Evolutionary conservation across 1,284 basidiomycete species (phyloP).

Genomic region (Ceratobasidium sp.): DNA sequence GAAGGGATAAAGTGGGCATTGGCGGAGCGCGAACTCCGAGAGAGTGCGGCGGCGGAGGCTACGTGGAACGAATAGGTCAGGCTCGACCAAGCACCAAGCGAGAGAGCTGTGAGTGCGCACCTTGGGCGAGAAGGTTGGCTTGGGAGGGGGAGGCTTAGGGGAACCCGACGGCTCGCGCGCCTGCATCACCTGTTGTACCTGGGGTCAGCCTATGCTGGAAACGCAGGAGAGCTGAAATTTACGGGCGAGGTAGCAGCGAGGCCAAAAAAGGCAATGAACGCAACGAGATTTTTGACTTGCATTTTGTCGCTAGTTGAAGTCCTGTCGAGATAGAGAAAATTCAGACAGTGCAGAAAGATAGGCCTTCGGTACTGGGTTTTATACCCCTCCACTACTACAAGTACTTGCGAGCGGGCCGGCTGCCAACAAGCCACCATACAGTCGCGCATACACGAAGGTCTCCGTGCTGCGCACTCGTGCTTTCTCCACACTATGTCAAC

Average conservation of each 20-base stretch:
- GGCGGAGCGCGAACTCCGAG: conserved; percentile 10
- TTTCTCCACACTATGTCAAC: background rate
- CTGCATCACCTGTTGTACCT: too few relatives aligned
- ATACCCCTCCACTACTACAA: background rate
- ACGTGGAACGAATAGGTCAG: background rate
- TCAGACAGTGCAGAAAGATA: background rate
- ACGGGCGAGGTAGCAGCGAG: conserved; percentile 30
- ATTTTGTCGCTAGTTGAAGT: background rate
- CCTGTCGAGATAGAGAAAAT: background rate
- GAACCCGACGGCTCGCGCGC: conserved; percentile 16
- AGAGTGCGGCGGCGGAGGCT: conserved; percentile 15
- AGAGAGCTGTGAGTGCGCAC: too few relatives aligned
- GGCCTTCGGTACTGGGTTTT: background rate
- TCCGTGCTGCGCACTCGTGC: background rate
- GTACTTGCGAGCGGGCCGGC: background rate
- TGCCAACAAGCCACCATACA: background rate
- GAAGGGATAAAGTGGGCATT: conserved; percentile 4
- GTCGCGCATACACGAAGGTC: background rate
- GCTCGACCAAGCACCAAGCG: too few relatives aligned
- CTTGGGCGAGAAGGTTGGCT: conserved; percentile 27
- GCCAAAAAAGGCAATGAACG: conserved; percentile 30
- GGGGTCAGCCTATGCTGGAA: too few relatives aligned
- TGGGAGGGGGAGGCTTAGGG: conserved; percentile 21
- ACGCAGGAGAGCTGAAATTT: background rate
- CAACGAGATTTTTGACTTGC: conserved; percentile 35